Base-by-base conservation (phyloP, 2,329 filamentous ascomycete species). In the Venturia nashicola region DNA sequence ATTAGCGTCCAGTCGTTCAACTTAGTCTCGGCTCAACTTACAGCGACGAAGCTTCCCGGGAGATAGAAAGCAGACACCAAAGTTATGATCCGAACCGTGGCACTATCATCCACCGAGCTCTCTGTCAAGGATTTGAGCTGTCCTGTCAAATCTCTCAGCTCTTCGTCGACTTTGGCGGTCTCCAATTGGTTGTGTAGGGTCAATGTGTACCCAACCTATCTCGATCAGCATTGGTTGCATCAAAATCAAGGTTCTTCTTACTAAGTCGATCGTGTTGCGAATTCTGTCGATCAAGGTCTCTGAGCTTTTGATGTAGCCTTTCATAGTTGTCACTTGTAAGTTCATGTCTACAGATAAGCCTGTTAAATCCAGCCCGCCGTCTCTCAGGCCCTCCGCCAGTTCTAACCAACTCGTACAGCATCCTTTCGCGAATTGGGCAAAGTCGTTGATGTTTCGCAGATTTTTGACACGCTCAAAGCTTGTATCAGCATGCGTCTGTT, bases 61-160 rank as follows among this genome's bases (percentile, higher is more conserved):
- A 71, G 57, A 39, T 71, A 71, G 1, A 71, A 64, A 3, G 69
- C 67, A 12, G 69, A 70, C 9, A 71, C 63, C 9, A 71, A 66
- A 1, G 70, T 71, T 20, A 71, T 70, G 5, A 71, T 65, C 14
- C 67, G 64, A 6, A 71, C 68, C 18, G 70, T 68, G 27, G 66
- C 69, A 27, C 69, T 68, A 44, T 71, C 68, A 23, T 69, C 66
- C 2, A 69, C 69, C 16, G 68, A 68, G n/a, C 64, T 65, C 57
- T 71, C 59, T 0, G 67, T 68, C n/a, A 71, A 62, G 9, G 66
- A 65, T 6, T 68, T 67, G 6, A 70, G 66, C 20, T 66, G 67
- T 61, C 63, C 61, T 1, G 68, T 71, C 7, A 68, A 42, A 32
- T 64, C 64, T 14, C 61, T 64, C 5, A 66, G 61, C 51, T 65